Evolutionary conservation across 73 alveolate species (phyloP), one percentile per base, ranked within the genome.

Genomic region (Paramecium bursaria): DNA sequence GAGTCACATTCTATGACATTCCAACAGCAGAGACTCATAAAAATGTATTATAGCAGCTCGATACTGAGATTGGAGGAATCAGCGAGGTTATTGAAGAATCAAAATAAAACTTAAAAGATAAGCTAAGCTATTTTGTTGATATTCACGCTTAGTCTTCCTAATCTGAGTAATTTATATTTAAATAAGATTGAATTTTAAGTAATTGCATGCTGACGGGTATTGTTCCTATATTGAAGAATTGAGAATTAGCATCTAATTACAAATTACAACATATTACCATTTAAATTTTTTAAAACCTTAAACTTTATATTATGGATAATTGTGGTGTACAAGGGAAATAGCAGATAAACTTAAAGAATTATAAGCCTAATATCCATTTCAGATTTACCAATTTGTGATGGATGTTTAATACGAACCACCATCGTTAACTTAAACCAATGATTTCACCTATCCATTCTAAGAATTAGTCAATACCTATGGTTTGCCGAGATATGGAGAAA

Each of bases 381-480:
- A 87, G 26, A 74, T 86, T 48, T 21, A 85, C 23, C 87, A 88
- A 47, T 92, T 88, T 74, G 75, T 91, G 46, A 86, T 87, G 53
- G 82, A 67, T 39, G 22, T 39, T 19, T 1, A 19, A 0, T 67
- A 67, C 44, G 80, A 74, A 54, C 91, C 91, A 49, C 92, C 88
- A 42, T 61, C 86, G 49, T 74, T 54, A 19, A 85, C 55, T 47
- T 96, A 91, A 46, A 98, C 98, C 0, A 95, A 98, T 14, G 91
- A 90, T 50, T 97, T 94, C 77, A 93, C 97, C 14, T 77, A 49
- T 50, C 91, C 96, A 4, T 95, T 95, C 90, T 94, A 95, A 91
- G 95, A 94, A 87, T 90, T 97, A 44, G 98, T 95, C 0, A 93
- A 95, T 74, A 97, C 99, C 10, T 97, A 97, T 89, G 99, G 99